Percentiles rank a stretch among this genome's conserved stretches.
phyloP scores from a whole-genome alignment of 1,284 basidiomycete genomes.

The Malassezia arunalokei region DNA sequence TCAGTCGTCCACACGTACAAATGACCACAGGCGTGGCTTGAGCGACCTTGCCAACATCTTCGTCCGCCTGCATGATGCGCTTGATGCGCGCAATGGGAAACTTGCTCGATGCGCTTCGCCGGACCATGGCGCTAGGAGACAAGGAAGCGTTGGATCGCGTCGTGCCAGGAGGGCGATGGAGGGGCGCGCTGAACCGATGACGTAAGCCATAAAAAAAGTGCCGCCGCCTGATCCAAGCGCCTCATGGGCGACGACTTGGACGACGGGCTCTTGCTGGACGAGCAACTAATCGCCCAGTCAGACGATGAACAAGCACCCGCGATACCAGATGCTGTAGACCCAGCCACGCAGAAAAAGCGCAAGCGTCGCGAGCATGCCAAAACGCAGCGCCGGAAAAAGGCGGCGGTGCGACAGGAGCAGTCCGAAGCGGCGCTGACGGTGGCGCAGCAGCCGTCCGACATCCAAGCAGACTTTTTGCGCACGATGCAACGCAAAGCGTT shows the following conservation, averaged over 20 bases:
- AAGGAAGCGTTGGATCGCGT: too few species aligned
- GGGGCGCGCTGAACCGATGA: not conserved
- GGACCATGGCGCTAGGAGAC: conserved; percentile 24
- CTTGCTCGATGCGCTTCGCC: conserved; percentile 32
- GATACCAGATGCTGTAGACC: conserved; percentile 13
- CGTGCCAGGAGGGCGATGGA: too few species aligned
- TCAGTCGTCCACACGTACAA: conserved; percentile 56
- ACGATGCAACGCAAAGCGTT: conserved; percentile 24
- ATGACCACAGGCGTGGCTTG: conserved; percentile 93
- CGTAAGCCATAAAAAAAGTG: not conserved
- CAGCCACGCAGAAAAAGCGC: conserved; percentile 23
- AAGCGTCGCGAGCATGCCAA: conserved; percentile 15
- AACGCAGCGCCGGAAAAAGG: conserved; percentile 10
- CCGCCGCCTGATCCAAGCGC: not conserved
- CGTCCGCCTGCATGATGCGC: conserved; percentile 99
- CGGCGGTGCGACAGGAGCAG: not conserved
- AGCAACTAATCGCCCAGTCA: conserved; percentile 14
- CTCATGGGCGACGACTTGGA: conserved; percentile 33
- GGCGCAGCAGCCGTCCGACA: conserved; percentile 20
- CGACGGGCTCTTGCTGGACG: conserved; percentile 32
- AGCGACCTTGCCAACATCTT: conserved; percentile 97
- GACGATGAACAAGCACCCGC: conserved; percentile 4
- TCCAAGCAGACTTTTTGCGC: conserved; percentile 36
- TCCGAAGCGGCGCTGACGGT: not conserved
- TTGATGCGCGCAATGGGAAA: conserved; percentile 69